Conservation (phyloP, 345 rosid genomes). For the Excoecaria cochinchinensis region DNA sequence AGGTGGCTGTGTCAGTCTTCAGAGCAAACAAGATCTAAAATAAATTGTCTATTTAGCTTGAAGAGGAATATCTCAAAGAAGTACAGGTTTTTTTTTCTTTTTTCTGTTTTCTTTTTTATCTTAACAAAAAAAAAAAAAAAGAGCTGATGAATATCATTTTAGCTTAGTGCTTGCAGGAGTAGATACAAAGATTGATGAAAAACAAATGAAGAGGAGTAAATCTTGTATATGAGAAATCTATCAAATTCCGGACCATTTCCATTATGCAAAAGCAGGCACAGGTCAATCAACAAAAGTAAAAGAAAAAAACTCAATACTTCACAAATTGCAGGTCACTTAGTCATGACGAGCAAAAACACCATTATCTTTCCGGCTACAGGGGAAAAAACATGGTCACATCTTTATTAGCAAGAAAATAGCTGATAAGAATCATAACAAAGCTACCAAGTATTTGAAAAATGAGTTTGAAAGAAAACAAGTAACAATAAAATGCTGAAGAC, state of each 20-base stretch:
- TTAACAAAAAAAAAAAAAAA: background rate
- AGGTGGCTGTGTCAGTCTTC: background rate
- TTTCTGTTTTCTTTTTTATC: no score
- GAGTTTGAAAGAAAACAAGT: background rate
- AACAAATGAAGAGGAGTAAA: background rate
- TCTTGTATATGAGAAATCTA: background rate
- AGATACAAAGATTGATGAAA: background rate
- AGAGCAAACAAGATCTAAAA: background rate
- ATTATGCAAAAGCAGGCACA: background rate
- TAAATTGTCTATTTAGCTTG: background rate
- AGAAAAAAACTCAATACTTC: background rate
- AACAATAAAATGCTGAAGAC: background rate
- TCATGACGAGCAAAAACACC: background rate
- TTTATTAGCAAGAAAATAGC: background rate
- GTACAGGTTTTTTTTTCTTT: no score
- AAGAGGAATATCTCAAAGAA: background rate
- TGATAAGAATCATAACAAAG: background rate
- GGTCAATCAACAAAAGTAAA: background rate
- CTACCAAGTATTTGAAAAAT: no score
- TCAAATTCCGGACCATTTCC: background rate
- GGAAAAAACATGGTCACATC: background rate
- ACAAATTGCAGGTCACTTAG: background rate
- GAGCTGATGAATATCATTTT: background rate
- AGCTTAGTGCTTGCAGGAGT: background rate
- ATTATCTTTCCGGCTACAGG: background rate